phyloP scores from a whole-genome alignment of 257 asterid genomes.

The Petunia axillaris region DNA sequence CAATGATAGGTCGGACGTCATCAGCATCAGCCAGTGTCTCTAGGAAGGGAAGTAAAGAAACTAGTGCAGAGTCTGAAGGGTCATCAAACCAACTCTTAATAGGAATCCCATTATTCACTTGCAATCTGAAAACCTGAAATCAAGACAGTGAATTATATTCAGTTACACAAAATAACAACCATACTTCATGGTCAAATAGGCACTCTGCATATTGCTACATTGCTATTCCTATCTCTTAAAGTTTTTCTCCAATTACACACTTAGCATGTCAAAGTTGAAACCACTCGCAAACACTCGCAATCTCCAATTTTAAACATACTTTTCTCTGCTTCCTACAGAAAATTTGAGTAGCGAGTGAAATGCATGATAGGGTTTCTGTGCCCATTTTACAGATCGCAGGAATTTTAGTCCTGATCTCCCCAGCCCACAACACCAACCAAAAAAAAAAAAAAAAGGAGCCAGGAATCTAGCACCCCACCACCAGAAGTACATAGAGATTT shows the following conservation, averaged over 20 bases:
- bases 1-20: constrained; percentile 95
- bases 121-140: constrained; percentile 89
- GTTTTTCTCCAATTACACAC: constrained; percentile 10
- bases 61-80: constrained; percentile 74
- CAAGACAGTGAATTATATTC: constrained; percentile 28
- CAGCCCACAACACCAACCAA: background rate
- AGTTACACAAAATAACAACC: constrained; percentile 14
- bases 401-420: background rate
- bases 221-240: background rate
- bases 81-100: constrained; percentile 98
- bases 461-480: background rate
- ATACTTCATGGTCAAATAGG: constrained; percentile 12
- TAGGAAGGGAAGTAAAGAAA: constrained; percentile 86
- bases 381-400: background rate
- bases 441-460: background rate
- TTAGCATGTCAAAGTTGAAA: constrained; percentile 4
- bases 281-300: background rate
- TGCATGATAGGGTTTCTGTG: background rate
- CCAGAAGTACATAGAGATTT: background rate
- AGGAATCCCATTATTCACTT: constrained; percentile 97
- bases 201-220: constrained; percentile 15
- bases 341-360: constrained; percentile 8
- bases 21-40: constrained; percentile 88
- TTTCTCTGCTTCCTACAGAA: background rate
- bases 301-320: background rate